phyloP scores from a whole-genome alignment of 352 stramenopile genomes.

The Globisporangium takayamanum region DNA sequence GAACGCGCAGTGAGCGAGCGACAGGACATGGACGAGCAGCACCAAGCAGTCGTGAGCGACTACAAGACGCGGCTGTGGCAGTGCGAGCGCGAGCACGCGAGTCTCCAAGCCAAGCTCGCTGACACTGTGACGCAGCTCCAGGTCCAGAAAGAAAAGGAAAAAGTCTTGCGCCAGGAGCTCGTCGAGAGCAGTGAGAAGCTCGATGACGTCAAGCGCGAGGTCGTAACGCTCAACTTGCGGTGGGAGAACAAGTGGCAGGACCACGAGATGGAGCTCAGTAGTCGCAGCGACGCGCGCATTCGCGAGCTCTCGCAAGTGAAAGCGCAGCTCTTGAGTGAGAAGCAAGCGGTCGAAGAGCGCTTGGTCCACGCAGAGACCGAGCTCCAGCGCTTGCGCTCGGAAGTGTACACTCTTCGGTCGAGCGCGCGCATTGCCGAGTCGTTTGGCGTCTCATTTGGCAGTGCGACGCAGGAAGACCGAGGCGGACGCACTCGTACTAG shows the following conservation, averaged over 20 bases:
- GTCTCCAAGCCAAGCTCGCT: constrained; percentile 44
- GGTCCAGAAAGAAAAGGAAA: constrained; percentile 57
- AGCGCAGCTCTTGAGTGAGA: constrained; percentile 47
- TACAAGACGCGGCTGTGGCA: constrained; percentile 52
- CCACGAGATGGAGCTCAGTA: constrained; percentile 44
- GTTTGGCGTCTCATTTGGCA: constrained; percentile 23
- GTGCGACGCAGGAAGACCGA: constrained; percentile 13
- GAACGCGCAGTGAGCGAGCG: constrained; percentile 39
- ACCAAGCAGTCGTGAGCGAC: constrained; percentile 28
- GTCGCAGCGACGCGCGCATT: constrained; percentile 35
- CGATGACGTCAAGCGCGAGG: constrained; percentile 58
- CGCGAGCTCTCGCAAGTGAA: constrained; percentile 52
- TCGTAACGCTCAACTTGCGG: constrained; percentile 51
- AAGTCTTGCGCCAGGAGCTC: constrained; percentile 47
- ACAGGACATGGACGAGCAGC: constrained; percentile 54
- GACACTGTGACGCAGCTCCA: constrained; percentile 36
- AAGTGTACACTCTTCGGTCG: constrained; percentile 38
- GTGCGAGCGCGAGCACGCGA: constrained; percentile 32
- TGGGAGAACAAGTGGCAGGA: constrained; percentile 70
- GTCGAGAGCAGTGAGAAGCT: constrained; percentile 43
- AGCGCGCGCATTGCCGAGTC: constrained; percentile 40
- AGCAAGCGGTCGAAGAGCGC: constrained; percentile 49
- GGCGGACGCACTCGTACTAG: neutral
- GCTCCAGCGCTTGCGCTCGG: constrained; percentile 40
- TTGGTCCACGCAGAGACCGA: constrained; percentile 60